These are phyloP conservation scores for Albatrellus ellisii DNA, from an alignment of 768 basidiomycete genomes.

Conservation along the genomic window DNA sequence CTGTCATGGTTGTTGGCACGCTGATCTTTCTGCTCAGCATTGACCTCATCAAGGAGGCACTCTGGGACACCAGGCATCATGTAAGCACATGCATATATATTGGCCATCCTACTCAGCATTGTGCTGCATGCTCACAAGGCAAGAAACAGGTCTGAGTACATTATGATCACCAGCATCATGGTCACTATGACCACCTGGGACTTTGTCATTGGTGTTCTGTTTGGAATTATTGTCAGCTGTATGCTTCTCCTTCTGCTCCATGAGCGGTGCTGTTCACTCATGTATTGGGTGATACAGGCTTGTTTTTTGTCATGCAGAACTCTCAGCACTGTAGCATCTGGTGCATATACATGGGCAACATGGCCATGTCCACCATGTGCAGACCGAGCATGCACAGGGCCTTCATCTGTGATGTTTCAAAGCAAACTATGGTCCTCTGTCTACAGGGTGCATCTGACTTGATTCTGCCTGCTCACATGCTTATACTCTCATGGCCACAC, in stretches of 20 bases:
- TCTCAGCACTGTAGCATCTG: slow-evolving; percentile 80
- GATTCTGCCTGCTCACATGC: background rate
- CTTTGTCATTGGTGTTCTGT: slow-evolving; percentile 86
- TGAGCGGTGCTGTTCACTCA: background rate
- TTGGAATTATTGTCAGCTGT: slow-evolving; percentile 90
- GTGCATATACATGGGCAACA: slow-evolving; percentile 68
- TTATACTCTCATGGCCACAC: background rate
- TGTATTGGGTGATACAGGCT: slow-evolving; percentile 30
- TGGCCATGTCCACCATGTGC: slow-evolving; percentile 82
- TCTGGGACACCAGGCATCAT: slow-evolving; percentile 91
- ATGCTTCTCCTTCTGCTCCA: slow-evolving; percentile 3
- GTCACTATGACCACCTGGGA: slow-evolving; percentile 90
- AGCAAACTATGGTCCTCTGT: slow-evolving; percentile 79
- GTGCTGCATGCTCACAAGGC: too few species aligned
- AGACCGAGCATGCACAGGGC: slow-evolving; percentile 77
- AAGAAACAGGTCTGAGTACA: slow-evolving; percentile 53
- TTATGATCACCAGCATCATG: slow-evolving; percentile 79
- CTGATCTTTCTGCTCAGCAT: slow-evolving; percentile 91
- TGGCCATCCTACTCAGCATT: background rate
- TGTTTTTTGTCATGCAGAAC: slow-evolving; percentile 97
- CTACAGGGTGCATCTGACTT: slow-evolving; percentile 48
- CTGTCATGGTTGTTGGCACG: slow-evolving; percentile 83
- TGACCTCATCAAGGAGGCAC: slow-evolving; percentile 87
- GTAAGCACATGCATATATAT: slow-evolving; percentile 49
- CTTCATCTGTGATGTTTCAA: slow-evolving; percentile 83